A percentile compares a stretch with the other conserved stretches of the same genome.
Conservation (phyloP, 2,329 filamentous ascomycete species). For the Bipolaris gigantea region DNA sequence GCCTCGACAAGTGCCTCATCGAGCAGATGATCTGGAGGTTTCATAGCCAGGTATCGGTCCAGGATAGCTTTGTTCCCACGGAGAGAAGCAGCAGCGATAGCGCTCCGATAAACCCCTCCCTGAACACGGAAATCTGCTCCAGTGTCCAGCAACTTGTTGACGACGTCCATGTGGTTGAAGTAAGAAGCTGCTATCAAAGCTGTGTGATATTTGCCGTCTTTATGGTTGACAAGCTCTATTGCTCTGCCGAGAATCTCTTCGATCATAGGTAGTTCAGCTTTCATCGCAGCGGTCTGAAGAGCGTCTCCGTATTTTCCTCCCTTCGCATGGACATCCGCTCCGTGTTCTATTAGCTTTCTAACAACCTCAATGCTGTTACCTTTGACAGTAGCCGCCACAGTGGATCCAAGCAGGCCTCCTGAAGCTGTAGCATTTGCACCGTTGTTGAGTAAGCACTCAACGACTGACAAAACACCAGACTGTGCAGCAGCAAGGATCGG, state of each 20-base stretch:
- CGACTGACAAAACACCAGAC: constrained; percentile 6
- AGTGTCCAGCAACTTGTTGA: constrained; percentile 20
- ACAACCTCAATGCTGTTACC: constrained; percentile 20
- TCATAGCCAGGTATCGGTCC: constrained; percentile 17
- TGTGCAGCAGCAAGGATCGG: constrained; percentile 25
- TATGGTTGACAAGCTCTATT: constrained; percentile 20
- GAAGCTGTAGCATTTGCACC: constrained; percentile 15
- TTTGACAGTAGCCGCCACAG: constrained; percentile 23
- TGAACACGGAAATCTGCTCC: constrained; percentile 24
- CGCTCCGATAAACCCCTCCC: constrained; percentile 22
- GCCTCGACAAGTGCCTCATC: constrained; percentile 29
- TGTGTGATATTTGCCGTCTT: constrained; percentile 23
- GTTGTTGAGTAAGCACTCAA: constrained; percentile 18
- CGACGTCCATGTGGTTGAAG: constrained; percentile 20
- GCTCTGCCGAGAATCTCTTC: constrained; percentile 18
- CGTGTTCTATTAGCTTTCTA: constrained; percentile 24
- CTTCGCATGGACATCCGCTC: constrained; percentile 22
- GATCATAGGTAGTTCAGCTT: constrained; percentile 18
- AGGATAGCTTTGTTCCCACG: constrained; percentile 22
- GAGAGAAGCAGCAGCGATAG: constrained; percentile 23
- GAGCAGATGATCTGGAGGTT: constrained; percentile 22
- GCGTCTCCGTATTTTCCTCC: constrained; percentile 25
- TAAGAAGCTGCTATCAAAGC: constrained; percentile 30
- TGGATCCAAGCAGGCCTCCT: constrained; percentile 13
- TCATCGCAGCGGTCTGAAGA: constrained; percentile 20